Base-by-base conservation (phyloP, 2,329 filamentous ascomycete species). In the Colletotrichum tropicicola region DNA sequence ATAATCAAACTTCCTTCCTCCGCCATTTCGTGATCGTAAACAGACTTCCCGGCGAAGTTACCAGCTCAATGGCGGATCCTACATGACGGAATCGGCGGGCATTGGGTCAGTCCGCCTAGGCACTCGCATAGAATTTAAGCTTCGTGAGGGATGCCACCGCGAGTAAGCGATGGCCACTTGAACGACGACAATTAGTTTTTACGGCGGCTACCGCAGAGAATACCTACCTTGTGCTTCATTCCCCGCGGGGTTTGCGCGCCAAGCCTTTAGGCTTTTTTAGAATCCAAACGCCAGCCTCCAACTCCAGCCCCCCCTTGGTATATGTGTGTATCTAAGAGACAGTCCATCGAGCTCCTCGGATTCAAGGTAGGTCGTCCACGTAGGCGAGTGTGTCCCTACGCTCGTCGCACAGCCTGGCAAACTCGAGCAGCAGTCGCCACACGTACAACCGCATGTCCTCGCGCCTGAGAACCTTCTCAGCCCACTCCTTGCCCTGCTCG, bases 381-480 rank as follows among this genome's bases (percentile, higher is more conserved):
- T 75, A 85, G 2, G 77, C 82, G 13, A 85, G 70, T 17, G 69
- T 75, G 7, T 82, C 74, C 32, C 82, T 73, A 49, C 80, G 77
- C 59, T 80, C 79, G 59, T 83, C 82, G 55, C 77, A 80, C 17
- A 88, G 77, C 32, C 85, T 74, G 23, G 82, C 85, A 76, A 85
- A 88, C 72, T 89, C 87, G 39, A 89, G 77, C 39, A 89, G 75
- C 65, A 92, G 69, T 41, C 89, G 80, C 77, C 87, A 87, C 19
- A 89, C 82, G 72, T 92, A 92, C 7, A 92, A 78, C 64, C 83
- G 77, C 87, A 91, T 91, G 70, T 92, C 89, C 63, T 90, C 88
- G 27, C 82, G 81, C 56, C 90, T 77, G 15, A 92, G 79, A 3
- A 89, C 88, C 74, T 80, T 82, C 68, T 87, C 83, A 1, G 86